Evolutionary conservation across 805 yeast species (phyloP), one percentile per base, ranked within the genome.

Genomic region (Metschnikowia vanudenii): DNA sequence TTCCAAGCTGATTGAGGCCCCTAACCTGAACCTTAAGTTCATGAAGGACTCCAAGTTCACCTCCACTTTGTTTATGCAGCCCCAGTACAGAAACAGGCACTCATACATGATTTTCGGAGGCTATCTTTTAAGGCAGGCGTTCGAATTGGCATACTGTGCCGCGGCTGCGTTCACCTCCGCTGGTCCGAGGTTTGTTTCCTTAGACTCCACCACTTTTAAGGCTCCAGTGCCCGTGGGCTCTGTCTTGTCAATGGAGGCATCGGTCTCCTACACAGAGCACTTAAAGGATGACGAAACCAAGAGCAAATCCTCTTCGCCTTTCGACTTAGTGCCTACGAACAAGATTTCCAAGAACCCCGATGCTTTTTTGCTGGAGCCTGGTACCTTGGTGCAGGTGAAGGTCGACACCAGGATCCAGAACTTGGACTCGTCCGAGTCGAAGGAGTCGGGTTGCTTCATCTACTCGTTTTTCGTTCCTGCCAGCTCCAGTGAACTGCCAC

Each of bases 211-310:
- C 36, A 86, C 95, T 19, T 91, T 91, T 75, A 83, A 86, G 59
- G 86, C 91, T 16, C 98, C 98, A 2, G 98, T 91, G 7, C 97
- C 97, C 1, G 97, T 91, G 14, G 97, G 98, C 1, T 82, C 91
- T 1, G 96, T 92, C 8, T 71, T 91, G 49, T 85, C 83, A 53
- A 81, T 89, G 82, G 78, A 81, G 44, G 94, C 97, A 0, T 74
- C 84, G 17, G 88, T 91, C 7, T 88, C 86, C 19, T 89, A 91
- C 67, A 89, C 97, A 2, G 95, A 88, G 61, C 92, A 86, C 55
- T 68, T 88, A 43, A 84, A 81, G 57, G 73, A 69, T 34, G 58
- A 57, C 39, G 11, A 35, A 44, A 55, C 8, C 51, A 45, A 2
- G 52, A 50, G 18, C 60, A 53, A 14, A 68, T 59, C 61, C 29